Evolutionary conservation across 805 yeast genomes (phyloP).

Genomic region (Zygotorulaspora chibaensis): DNA sequence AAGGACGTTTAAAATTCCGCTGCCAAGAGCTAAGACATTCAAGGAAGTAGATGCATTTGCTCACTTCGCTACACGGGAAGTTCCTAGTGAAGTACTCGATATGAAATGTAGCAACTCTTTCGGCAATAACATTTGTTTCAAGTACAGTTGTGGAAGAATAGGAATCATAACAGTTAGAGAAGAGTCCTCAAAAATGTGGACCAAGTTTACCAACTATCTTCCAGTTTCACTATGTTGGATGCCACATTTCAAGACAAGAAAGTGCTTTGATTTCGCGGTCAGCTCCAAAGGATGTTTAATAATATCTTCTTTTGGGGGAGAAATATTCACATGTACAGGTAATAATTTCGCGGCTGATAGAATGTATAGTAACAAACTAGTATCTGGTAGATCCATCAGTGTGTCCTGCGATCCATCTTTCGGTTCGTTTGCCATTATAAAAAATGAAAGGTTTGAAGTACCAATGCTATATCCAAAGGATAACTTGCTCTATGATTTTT

Average conservation of each 20-base stretch:
- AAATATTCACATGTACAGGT: constrained; percentile 43
- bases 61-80: constrained; percentile 34
- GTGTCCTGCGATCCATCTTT: constrained; percentile 67
- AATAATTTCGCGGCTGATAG: constrained; percentile 16
- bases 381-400: constrained; percentile 35
- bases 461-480: constrained; percentile 51
- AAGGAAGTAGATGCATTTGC: constrained; percentile 33
- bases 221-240: constrained; percentile 56
- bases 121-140: constrained; percentile 44
- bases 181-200: constrained; percentile 27
- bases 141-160: constrained; percentile 59
- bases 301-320: constrained; percentile 64
- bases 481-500: constrained; percentile 49
- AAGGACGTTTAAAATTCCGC: constrained; percentile 44
- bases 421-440: constrained; percentile 60
- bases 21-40: constrained; percentile 26
- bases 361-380: constrained; percentile 35
- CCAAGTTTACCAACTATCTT: constrained; percentile 39
- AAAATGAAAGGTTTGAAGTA: constrained; percentile 56
- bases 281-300: constrained; percentile 66
- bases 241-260: constrained; percentile 50
- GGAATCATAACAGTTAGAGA: constrained; percentile 31
- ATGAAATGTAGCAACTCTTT: constrained; percentile 31
- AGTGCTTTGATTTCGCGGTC: constrained; percentile 55
- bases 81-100: constrained; percentile 30